Percentiles rank a stretch among this genome's conserved stretches.
Evolutionary conservation across 176 grass and related monocot genomes (phyloP).

Genomic region (Oryza glaberrima): DNA sequence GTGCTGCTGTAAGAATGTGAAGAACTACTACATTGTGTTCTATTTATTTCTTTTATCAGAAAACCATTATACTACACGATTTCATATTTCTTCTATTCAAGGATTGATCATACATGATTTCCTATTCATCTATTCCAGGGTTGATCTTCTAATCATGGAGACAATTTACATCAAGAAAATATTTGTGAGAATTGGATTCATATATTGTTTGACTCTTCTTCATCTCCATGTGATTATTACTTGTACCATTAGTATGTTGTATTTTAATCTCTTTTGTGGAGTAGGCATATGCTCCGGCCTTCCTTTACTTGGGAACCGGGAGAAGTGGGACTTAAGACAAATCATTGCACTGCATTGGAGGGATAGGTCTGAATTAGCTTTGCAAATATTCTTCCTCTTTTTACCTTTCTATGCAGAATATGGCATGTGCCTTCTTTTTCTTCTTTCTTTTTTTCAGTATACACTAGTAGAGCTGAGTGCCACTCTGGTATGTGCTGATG

Average conservation of each 20-base stretch:
- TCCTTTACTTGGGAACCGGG: not conserved
- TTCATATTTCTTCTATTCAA: no score
- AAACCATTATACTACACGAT: no score
- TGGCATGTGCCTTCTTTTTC: not conserved
- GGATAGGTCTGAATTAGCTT: not conserved
- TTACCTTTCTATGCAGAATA: not conserved
- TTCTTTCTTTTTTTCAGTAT: not conserved
- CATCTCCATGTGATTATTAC: not conserved
- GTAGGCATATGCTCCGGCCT: not conserved
- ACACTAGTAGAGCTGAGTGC: not conserved
- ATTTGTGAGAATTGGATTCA: not conserved
- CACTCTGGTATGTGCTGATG: not conserved
- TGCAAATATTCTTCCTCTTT: not conserved
- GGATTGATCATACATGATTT: not conserved
- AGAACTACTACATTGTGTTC: no score
- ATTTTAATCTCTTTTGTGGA: not conserved
- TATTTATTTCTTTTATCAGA: no score
- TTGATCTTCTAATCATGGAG: not conserved
- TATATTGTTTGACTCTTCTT: not conserved
- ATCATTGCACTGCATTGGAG: not conserved
- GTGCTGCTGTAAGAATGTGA: no score
- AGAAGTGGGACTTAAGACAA: slow-evolving; percentile 27
- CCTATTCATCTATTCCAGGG: not conserved
- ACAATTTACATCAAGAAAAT: not conserved
- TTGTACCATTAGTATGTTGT: not conserved